phyloP scores from a whole-genome alignment of 1,284 basidiomycete genomes.

The Trichosporon ovoides region DNA sequence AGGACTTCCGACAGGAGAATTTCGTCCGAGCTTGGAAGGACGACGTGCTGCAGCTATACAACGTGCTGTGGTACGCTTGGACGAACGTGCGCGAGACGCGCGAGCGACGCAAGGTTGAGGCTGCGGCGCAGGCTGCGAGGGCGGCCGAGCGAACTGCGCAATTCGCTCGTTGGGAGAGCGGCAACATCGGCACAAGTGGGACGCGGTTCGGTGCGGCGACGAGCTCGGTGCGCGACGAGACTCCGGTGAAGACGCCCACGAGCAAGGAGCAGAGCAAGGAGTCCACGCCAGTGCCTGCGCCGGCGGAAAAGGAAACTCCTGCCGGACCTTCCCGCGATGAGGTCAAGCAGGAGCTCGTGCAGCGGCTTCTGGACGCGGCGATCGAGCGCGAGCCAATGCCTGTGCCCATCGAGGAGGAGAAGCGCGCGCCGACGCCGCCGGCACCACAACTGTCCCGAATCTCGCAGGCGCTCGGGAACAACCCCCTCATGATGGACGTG shows the following conservation, averaged over 20 bases:
- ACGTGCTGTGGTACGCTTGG: slow-evolving; percentile 72
- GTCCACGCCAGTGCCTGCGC: background rate
- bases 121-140: slow-evolving; percentile 17
- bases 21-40: slow-evolving; percentile 84
- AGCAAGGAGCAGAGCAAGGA: background rate
- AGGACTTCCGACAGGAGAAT: slow-evolving; percentile 84
- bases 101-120: slow-evolving; percentile 21
- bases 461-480: background rate
- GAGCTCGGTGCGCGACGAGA: slow-evolving; percentile 21
- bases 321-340: background rate
- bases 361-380: slow-evolving; percentile 14
- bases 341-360: slow-evolving; percentile 3
- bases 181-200: slow-evolving; percentile 8
- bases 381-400: slow-evolving; percentile 13
- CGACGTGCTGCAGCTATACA: slow-evolving; percentile 82
- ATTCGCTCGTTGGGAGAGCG: slow-evolving; percentile 20
- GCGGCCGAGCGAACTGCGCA: slow-evolving; percentile 18
- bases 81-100: slow-evolving; percentile 35
- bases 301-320: background rate
- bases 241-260: background rate
- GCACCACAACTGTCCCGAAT: background rate
- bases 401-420: background rate
- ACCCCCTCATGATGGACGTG: background rate
- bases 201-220: slow-evolving; percentile 3
- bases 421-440: slow-evolving; percentile 1